phyloP scores from a whole-genome alignment of 768 basidiomycete species.

The Naematelia encephala region DNA sequence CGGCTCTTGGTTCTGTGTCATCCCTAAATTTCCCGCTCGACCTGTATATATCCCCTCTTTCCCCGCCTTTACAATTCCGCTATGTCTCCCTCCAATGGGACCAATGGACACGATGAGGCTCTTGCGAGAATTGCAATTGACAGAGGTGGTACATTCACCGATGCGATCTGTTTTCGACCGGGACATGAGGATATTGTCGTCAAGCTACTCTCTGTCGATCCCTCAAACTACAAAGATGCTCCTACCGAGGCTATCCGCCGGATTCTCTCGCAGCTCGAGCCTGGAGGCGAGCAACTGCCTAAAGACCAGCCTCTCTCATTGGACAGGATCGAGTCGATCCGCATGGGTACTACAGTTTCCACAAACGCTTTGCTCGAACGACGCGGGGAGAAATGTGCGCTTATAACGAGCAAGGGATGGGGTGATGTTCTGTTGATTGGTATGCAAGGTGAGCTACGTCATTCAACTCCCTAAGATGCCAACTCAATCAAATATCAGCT shows the following conservation, averaged over 20 bases:
- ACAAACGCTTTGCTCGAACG: constrained; percentile 39
- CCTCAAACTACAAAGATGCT: constrained; percentile 72
- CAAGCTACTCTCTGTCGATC: constrained; percentile 76
- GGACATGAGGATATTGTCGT: constrained; percentile 26
- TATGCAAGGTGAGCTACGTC: constrained; percentile 26
- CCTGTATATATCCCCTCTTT: too few species aligned
- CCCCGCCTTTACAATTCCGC: neutral
- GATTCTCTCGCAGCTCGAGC: constrained; percentile 16
- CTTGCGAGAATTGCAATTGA: constrained; percentile 34
- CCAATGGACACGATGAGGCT: neutral
- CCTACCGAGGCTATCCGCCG: constrained; percentile 58
- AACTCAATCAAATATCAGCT: constrained; percentile 53
- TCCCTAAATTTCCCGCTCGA: too few species aligned
- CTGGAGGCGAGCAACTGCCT: constrained; percentile 16
- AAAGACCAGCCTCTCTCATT: constrained; percentile 21
- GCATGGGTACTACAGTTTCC: constrained; percentile 41
- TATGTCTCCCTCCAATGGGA: neutral
- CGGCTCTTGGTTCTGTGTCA: too few species aligned
- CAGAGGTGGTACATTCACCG: constrained; percentile 72
- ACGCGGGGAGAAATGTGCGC: constrained; percentile 36
- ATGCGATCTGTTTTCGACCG: constrained; percentile 18
- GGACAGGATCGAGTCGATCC: constrained; percentile 27
- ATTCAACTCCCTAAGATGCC: constrained; percentile 55
- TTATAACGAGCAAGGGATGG: constrained; percentile 40
- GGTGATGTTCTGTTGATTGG: constrained; percentile 29